Conservation (phyloP, 2,329 filamentous ascomycete genomes). For the Penicillium sclerotiorum region DNA sequence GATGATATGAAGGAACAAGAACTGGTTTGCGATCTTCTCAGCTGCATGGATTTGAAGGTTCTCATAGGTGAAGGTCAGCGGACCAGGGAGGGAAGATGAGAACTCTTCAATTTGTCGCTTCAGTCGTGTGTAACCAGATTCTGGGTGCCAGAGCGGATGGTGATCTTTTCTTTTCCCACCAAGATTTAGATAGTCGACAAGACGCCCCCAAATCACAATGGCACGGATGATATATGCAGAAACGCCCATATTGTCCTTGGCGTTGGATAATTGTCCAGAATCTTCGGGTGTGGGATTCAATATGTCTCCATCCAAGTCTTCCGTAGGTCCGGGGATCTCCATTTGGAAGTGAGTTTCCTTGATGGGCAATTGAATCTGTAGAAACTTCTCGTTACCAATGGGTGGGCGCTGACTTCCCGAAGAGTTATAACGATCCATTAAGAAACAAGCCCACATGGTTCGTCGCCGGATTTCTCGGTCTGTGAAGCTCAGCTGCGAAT, state of each 20-base stretch:
- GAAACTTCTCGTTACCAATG: conserved; percentile 85
- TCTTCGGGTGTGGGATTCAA: conserved; percentile 64
- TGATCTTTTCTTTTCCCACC: conserved; percentile 80
- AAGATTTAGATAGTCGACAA: conserved; percentile 87
- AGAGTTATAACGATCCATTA: conserved; percentile 98
- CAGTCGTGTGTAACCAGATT: conserved; percentile 75
- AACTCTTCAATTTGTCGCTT: conserved; percentile 73
- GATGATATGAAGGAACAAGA: conserved; percentile 86
- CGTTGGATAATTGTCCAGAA: conserved; percentile 65
- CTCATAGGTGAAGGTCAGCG: conserved; percentile 73
- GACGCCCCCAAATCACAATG: conserved; percentile 85
- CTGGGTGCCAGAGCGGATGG: conserved; percentile 76
- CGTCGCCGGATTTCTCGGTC: conserved; percentile 90
- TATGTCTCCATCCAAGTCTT: conserved; percentile 74
- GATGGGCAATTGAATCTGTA: conserved; percentile 87
- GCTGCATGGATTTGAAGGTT: conserved; percentile 84
- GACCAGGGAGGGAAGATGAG: conserved; percentile 67
- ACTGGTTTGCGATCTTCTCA: conserved; percentile 85
- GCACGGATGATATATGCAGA: conserved; percentile 85
- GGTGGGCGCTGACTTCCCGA: conserved; percentile 90
- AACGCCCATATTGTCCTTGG: conserved; percentile 88
- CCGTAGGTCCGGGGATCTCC: conserved; percentile 85
- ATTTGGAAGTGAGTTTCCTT: conserved; percentile 88
- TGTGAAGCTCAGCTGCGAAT: conserved; percentile 76
- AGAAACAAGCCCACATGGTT: conserved; percentile 97